Conservation (phyloP, 768 basidiomycete genomes). For the Phanerodontia chrysosporium region DNA sequence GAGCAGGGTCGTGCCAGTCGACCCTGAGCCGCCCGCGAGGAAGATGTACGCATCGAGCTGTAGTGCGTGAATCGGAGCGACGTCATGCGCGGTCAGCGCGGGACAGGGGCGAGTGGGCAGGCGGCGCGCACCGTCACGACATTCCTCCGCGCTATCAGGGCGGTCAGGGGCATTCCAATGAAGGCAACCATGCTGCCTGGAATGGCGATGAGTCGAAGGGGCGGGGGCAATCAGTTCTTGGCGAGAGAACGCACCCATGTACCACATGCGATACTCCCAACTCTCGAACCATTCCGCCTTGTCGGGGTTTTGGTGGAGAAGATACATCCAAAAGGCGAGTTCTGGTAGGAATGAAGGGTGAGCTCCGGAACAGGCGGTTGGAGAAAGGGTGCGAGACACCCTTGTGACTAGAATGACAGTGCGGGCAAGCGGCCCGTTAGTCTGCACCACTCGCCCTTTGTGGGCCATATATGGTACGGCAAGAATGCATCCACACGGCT, state of each 20-base stretch:
- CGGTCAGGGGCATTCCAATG: constrained; percentile 68
- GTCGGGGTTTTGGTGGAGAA: constrained; percentile 70
- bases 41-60: constrained; percentile 77
- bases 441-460: no score
- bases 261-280: constrained; percentile 76
- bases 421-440: no score
- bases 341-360: constrained; percentile 37
- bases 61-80: neutral
- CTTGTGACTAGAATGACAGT: no score
- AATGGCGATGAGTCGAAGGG: neutral
- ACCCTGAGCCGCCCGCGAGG: constrained; percentile 62
- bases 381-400: no score
- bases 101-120: neutral
- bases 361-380: neutral
- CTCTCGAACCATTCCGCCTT: constrained; percentile 77
- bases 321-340: constrained; percentile 79
- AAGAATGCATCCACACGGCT: no score
- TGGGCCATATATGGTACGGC: no score
- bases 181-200: constrained; percentile 62
- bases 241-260: constrained; percentile 43
- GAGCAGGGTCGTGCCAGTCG: constrained; percentile 60
- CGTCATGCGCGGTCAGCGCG: neutral
- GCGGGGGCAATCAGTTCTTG: no score
- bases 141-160: constrained; percentile 53
- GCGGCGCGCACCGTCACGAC: constrained; percentile 49